Evolutionary conservation across 2,329 filamentous ascomycete genomes (phyloP).

Genomic region (Amauroascus niger): DNA sequence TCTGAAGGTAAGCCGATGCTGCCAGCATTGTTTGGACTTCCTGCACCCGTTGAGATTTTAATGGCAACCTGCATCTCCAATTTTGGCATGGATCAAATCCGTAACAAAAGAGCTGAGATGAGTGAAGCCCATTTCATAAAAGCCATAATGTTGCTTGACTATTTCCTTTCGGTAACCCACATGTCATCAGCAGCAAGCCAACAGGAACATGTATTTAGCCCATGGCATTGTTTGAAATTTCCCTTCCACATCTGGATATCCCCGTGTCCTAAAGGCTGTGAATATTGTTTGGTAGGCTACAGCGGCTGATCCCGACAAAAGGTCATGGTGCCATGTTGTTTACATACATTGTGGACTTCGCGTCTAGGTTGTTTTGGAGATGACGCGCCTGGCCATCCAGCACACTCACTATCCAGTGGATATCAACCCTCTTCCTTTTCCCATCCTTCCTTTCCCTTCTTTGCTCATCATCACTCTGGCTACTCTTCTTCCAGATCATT

Average conservation of each 20-base stretch:
- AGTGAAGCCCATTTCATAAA: background rate
- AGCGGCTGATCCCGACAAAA: background rate
- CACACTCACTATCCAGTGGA: background rate
- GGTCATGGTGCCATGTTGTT: background rate
- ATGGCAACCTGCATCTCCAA: too few species aligned
- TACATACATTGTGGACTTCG: background rate
- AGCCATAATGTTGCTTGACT: background rate
- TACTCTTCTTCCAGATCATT: too few species aligned
- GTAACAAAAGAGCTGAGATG: background rate
- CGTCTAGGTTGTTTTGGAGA: background rate
- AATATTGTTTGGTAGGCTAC: background rate
- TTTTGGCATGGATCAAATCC: too few species aligned
- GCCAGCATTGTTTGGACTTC: too few species aligned
- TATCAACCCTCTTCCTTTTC: slow-evolving; percentile 2
- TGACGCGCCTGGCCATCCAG: background rate
- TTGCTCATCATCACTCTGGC: too few species aligned
- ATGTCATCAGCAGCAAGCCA: background rate
- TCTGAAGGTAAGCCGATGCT: too few species aligned
- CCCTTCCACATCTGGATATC: background rate
- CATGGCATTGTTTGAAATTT: background rate
- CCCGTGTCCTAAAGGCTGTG: background rate
- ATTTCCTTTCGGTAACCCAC: background rate
- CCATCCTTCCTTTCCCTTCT: background rate
- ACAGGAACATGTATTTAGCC: background rate
- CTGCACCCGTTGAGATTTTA: too few species aligned